A percentile compares a stretch with the other conserved stretches of the same genome.
Conservation (phyloP, 768 basidiomycete species). For the Hygrocybe coccinea region DNA sequence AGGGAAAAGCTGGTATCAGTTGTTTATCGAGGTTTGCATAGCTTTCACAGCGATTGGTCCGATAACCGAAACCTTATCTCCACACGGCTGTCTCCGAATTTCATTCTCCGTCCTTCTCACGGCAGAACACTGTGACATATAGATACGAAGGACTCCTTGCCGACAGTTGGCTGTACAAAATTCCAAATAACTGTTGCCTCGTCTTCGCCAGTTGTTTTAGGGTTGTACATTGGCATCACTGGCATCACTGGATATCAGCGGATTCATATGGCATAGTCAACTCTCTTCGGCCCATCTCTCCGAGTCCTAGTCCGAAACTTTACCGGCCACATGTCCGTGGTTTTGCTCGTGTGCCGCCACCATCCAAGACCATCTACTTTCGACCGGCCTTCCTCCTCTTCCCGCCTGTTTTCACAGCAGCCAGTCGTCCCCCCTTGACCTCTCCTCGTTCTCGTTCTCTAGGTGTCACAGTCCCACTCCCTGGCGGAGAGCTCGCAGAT, state of each 20-base stretch:
- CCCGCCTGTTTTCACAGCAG: slow-evolving; percentile 54
- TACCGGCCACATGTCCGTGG: background rate
- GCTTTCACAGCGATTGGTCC: slow-evolving; percentile 6
- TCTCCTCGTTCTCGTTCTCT: slow-evolving; percentile 32
- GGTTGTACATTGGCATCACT: too few species aligned
- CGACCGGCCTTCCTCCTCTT: slow-evolving; percentile 56
- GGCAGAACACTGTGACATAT: too few species aligned
- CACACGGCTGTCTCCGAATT: background rate
- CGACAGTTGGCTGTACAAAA: too few species aligned
- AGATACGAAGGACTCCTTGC: too few species aligned
- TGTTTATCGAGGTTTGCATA: background rate
- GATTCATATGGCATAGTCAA: too few species aligned
- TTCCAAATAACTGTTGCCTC: too few species aligned
- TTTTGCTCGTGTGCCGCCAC: background rate
- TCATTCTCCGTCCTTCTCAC: background rate
- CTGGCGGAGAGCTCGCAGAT: slow-evolving; percentile 35
- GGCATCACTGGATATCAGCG: too few species aligned
- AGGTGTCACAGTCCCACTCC: slow-evolving; percentile 38
- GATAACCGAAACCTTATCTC: slow-evolving; percentile 5
- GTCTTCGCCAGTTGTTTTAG: too few species aligned
- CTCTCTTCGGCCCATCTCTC: background rate
- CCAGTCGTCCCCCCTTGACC: slow-evolving; percentile 29
- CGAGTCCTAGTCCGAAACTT: background rate
- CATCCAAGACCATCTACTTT: slow-evolving; percentile 47
- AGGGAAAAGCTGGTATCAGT: slow-evolving; percentile 16